These are phyloP conservation scores for Starmera caribaea DNA, from an alignment of 805 yeast genomes.

Conservation along the genomic window DNA sequence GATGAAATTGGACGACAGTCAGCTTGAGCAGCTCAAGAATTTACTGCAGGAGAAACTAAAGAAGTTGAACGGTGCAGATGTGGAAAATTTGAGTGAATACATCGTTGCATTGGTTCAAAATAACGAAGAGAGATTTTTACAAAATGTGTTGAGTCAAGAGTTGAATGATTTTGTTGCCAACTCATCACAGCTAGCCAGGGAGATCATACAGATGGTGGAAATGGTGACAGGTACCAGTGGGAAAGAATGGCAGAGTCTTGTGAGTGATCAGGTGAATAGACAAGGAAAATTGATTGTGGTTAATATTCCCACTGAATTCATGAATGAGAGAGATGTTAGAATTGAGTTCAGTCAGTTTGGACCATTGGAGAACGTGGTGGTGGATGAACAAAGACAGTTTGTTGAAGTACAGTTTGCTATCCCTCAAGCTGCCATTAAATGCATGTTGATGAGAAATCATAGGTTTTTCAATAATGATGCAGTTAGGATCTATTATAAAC, in stretches of 20 bases:
- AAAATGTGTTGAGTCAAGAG: constrained; percentile 22
- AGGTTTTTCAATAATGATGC: constrained; percentile 40
- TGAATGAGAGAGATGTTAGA: constrained; percentile 23
- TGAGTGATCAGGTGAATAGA: no score
- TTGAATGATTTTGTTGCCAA: constrained; percentile 29
- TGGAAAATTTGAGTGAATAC: constrained; percentile 34
- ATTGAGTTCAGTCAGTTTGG: constrained; percentile 35
- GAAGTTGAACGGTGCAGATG: constrained; percentile 27
- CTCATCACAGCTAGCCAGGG: constrained; percentile 15
- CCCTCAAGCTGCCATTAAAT: constrained; percentile 25
- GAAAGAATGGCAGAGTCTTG: no score
- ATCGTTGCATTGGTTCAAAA: constrained; percentile 31
- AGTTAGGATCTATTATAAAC: constrained; percentile 35
- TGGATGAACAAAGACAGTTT: constrained; percentile 18
- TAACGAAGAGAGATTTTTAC: constrained; percentile 24
- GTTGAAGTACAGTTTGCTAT: constrained; percentile 30
- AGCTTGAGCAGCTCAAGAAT: constrained; percentile 10
- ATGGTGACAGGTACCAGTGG: no score
- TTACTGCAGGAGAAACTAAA: constrained; percentile 19
- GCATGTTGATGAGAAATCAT: constrained; percentile 33
- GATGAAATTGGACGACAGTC: constrained; percentile 8
- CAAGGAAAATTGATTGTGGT: constrained; percentile 25
- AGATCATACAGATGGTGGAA: not conserved
- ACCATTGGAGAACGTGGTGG: constrained; percentile 18
- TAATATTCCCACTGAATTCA: constrained; percentile 31